These are phyloP conservation scores for Cladophialophora psammophila DNA, from an alignment of 2,329 filamentous ascomycete genomes.

Conservation along the genomic window DNA sequence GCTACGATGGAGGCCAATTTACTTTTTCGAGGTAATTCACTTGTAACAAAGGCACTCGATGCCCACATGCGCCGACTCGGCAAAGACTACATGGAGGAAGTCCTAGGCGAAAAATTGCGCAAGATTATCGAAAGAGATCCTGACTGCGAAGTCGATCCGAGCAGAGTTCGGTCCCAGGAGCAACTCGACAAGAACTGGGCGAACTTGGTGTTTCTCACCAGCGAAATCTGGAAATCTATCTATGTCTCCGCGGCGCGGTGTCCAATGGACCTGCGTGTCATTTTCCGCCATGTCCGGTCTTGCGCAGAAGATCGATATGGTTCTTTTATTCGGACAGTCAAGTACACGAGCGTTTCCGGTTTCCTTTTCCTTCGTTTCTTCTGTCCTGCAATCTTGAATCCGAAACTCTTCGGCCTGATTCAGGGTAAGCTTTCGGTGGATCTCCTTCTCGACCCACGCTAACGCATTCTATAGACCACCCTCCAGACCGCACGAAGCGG, in stretches of 20 bases:
- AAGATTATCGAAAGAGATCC: slow-evolving; percentile 91
- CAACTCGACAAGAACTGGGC: slow-evolving; percentile 86
- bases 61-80: slow-evolving; percentile 94
- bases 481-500: slow-evolving; percentile 80
- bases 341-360: slow-evolving; percentile 92
- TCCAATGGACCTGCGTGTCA: slow-evolving; percentile 80
- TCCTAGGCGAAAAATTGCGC: slow-evolving; percentile 80
- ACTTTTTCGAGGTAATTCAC: slow-evolving; percentile 91
- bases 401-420: slow-evolving; percentile 88
- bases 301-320: slow-evolving; percentile 95
- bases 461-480: slow-evolving; percentile 68
- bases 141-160: slow-evolving; percentile 94
- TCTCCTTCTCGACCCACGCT: slow-evolving; percentile 28
- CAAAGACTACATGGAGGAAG: slow-evolving; percentile 89
- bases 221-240: slow-evolving; percentile 85
- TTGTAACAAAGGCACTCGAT: slow-evolving; percentile 91
- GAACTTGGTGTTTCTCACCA: slow-evolving; percentile 76
- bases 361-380: slow-evolving; percentile 96
- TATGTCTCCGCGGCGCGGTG: slow-evolving; percentile 75
- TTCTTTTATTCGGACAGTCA: slow-evolving; percentile 85
- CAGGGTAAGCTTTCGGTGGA: slow-evolving; percentile 60
- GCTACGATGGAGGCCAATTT: slow-evolving; percentile 84
- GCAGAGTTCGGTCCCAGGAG: slow-evolving; percentile 70
- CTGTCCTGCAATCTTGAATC: slow-evolving; percentile 93
- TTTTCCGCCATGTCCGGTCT: slow-evolving; percentile 88